Evolutionary conservation across 768 basidiomycete species (phyloP).

Genomic region (Trametes meyenii): DNA sequence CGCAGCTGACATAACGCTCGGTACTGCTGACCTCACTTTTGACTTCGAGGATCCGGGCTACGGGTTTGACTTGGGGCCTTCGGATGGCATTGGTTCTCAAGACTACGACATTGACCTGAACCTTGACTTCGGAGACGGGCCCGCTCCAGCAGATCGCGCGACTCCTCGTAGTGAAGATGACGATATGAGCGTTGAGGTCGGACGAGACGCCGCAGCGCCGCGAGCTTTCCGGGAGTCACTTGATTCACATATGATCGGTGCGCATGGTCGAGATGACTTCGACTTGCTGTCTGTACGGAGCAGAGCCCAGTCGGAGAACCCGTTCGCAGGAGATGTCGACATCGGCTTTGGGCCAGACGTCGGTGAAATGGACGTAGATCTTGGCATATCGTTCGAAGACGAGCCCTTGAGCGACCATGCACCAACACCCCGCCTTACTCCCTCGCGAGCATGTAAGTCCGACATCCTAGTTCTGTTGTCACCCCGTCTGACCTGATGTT

Average conservation of each 20-base stretch:
- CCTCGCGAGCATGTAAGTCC: constrained; percentile 71
- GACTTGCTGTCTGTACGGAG: constrained; percentile 68
- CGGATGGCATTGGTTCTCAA: constrained; percentile 85
- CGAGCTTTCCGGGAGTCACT: constrained; percentile 57
- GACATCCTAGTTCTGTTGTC: not conserved
- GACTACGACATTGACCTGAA: constrained; percentile 81
- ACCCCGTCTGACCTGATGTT: constrained; percentile 4
- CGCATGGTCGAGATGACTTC: constrained; percentile 51
- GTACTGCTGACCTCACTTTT: constrained; percentile 69
- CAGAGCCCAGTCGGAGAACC: constrained; percentile 66
- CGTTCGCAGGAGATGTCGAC: constrained; percentile 58
- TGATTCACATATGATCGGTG: constrained; percentile 60
- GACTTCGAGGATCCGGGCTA: constrained; percentile 60
- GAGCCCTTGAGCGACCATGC: constrained; percentile 43
- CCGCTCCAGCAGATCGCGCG: constrained; percentile 34
- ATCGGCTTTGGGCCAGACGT: constrained; percentile 55
- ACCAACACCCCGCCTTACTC: constrained; percentile 48
- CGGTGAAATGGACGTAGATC: constrained; percentile 60
- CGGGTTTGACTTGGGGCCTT: constrained; percentile 78
- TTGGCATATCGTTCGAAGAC: constrained; percentile 73
- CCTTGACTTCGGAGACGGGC: constrained; percentile 73
- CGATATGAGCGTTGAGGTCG: constrained; percentile 70
- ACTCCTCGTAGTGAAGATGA: constrained; percentile 45
- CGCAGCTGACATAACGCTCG: constrained; percentile 86
- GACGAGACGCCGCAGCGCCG: constrained; percentile 64